Percentiles rank a stretch among this genome's conserved stretches.
These are phyloP conservation scores for Scheffersomyces titani DNA, from an alignment of 1,139 yeast genomes.

Conservation along the genomic window DNA sequence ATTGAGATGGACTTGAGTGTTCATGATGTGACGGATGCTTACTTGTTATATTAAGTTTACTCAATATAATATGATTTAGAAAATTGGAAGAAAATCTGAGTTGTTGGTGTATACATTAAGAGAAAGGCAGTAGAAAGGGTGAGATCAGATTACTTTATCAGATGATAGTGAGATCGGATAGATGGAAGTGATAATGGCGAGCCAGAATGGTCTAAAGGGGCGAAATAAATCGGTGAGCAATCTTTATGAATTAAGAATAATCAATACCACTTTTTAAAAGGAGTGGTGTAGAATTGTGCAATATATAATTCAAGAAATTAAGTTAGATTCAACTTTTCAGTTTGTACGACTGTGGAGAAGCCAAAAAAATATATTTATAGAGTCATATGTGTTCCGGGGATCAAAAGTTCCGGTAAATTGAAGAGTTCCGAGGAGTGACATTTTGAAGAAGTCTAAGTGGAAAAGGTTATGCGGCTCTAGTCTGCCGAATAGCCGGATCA, in stretches of 20 bases:
- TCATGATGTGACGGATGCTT: constrained; percentile 5
- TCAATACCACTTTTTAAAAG: background rate
- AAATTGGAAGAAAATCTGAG: background rate
- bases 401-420: too few relatives aligned
- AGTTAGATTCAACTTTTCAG: background rate
- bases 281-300: background rate
- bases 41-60: background rate
- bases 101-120: background rate
- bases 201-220: background rate
- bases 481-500: background rate
- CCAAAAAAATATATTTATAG: background rate
- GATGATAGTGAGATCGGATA: background rate
- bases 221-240: background rate
- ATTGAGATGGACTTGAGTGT: constrained; percentile 47
- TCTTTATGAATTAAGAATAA: background rate
- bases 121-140: too few relatives aligned
- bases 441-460: background rate
- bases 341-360: background rate
- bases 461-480: background rate
- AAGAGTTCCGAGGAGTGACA: background rate
- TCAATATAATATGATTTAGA: background rate
- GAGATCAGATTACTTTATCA: too few relatives aligned
- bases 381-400: background rate
- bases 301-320: background rate
- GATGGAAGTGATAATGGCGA: background rate